Conservation (phyloP, 164 flowering plant genomes). For the Saururus chinensis region DNA sequence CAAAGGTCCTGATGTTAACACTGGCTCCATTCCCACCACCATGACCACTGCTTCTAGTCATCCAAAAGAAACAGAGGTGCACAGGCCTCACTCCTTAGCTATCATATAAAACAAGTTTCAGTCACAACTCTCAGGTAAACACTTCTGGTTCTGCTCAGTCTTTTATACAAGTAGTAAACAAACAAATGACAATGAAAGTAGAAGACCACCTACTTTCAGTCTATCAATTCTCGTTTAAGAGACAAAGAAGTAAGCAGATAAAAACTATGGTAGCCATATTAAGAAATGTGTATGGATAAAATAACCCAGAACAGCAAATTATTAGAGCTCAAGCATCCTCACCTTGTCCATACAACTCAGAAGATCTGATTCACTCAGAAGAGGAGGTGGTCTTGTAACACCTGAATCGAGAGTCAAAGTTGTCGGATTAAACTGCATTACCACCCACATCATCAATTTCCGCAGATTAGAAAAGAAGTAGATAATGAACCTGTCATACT, state of each 20-base stretch:
- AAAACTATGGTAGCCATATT: neutral
- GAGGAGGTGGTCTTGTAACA: constrained; percentile 92
- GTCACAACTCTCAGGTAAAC: too few species aligned
- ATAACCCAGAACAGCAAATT: neutral
- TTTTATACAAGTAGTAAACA: too few species aligned
- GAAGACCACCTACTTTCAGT: neutral
- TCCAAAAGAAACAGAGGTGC: too few species aligned
- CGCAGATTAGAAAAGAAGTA: neutral
- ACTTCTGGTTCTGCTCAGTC: too few species aligned
- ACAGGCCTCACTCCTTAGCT: too few species aligned
- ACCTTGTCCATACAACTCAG: constrained; percentile 96
- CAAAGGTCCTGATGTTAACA: too few species aligned
- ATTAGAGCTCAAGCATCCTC: constrained; percentile 8
- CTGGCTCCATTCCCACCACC: too few species aligned
- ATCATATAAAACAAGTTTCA: too few species aligned
- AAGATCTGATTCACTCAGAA: constrained; percentile 93
- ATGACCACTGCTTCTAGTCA: too few species aligned
- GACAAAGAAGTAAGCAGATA: neutral
- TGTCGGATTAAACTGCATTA: constrained; percentile 76
- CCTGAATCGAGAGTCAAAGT: constrained; percentile 83
- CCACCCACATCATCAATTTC: neutral
- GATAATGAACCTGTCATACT: neutral
- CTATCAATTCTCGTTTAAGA: neutral
- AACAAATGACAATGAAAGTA: neutral
- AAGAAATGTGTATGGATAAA: neutral